phyloP scores from a whole-genome alignment of 2,329 filamentous ascomycete species.

The Dichotomopilus funicola region DNA sequence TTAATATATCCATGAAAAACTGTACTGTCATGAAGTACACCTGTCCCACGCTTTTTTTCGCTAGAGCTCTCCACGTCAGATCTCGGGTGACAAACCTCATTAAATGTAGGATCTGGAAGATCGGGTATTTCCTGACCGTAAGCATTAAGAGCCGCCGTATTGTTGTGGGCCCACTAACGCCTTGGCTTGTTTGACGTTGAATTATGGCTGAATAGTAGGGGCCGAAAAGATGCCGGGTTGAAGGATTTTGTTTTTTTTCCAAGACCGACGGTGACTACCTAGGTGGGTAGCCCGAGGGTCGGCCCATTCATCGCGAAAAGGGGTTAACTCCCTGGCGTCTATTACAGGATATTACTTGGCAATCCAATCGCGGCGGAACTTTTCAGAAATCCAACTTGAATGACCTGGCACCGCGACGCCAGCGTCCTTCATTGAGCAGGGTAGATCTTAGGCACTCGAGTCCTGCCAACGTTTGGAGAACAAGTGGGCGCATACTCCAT shows the following conservation, averaged over 20 bases:
- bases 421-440: too few relatives aligned
- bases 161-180: not conserved
- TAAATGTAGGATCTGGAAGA: too few relatives aligned
- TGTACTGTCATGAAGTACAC: too few relatives aligned
- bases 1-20: too few relatives aligned
- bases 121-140: not conserved
- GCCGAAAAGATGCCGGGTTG: slow-evolving; percentile 1
- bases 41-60: too few relatives aligned
- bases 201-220: slow-evolving; percentile 1
- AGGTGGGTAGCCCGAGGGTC: not conserved
- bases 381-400: not conserved
- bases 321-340: not conserved
- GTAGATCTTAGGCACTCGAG: too few relatives aligned
- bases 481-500: too few relatives aligned
- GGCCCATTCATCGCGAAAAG: not conserved
- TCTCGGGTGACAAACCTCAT: too few relatives aligned
- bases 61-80: too few relatives aligned
- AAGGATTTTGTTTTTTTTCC: not conserved
- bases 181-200: slow-evolving; percentile 1
- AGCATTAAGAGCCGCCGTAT: not conserved
- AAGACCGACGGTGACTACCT: too few relatives aligned
- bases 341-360: not conserved
- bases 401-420: not conserved
- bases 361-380: not conserved
- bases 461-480: too few relatives aligned